Percentiles rank a stretch among this genome's conserved stretches.
phyloP scores from a whole-genome alignment of 1,284 basidiomycete species.

The Cutaneotrichosporon daszewskae region DNA sequence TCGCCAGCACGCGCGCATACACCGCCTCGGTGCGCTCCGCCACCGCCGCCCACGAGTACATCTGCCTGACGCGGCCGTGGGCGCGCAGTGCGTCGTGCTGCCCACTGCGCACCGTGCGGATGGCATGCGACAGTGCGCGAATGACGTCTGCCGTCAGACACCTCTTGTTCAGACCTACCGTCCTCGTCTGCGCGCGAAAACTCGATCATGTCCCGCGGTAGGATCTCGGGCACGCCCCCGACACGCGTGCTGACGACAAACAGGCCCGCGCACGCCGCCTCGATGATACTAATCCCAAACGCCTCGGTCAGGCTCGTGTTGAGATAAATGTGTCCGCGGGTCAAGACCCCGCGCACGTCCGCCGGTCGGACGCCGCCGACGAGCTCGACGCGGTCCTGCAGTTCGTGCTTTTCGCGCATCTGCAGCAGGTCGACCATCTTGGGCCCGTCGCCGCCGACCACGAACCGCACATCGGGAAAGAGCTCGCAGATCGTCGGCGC shows the following conservation, averaged over 20 bases:
- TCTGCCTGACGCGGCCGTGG: conserved; percentile 67
- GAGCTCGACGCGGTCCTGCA: conserved; percentile 86
- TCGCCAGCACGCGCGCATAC: conserved; percentile 63
- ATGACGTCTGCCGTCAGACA: conserved; percentile 63
- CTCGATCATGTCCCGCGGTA: conserved; percentile 88
- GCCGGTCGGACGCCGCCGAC: conserved; percentile 74
- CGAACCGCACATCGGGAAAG: conserved; percentile 78
- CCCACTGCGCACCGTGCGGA: conserved; percentile 62
- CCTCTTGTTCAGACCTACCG: conserved; percentile 46
- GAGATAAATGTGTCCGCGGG: conserved; percentile 81
- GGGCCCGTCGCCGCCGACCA: conserved; percentile 91
- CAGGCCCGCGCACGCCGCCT: conserved; percentile 90
- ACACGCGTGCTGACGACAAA: conserved; percentile 93
- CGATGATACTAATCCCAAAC: conserved; percentile 92
- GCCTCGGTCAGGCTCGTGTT: conserved; percentile 95
- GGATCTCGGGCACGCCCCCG: conserved; percentile 90
- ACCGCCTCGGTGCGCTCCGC: conserved; percentile 75
- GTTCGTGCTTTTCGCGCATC: conserved; percentile 82
- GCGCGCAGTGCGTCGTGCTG: conserved; percentile 71
- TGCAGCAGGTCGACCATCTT: conserved; percentile 92
- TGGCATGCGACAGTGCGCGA: conserved; percentile 72
- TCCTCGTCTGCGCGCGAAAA: conserved; percentile 86
- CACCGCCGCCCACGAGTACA: conserved; percentile 87
- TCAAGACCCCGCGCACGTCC: conserved; percentile 77
- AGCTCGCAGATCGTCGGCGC: conserved; percentile 80